Conservation (phyloP, 306 rosid species). For the Carpinus viminea region DNA sequence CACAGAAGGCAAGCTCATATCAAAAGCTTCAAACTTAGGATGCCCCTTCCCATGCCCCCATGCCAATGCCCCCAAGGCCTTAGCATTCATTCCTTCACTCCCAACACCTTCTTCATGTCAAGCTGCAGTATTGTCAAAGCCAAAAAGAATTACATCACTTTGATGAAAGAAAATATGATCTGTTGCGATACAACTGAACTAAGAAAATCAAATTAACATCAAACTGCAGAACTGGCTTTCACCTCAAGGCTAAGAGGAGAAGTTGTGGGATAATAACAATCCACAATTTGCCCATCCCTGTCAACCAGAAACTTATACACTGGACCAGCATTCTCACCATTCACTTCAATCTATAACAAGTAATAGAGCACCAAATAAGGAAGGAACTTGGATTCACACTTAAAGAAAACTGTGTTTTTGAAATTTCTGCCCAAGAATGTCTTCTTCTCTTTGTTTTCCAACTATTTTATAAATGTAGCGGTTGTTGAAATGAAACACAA, state of each 20-base stretch:
- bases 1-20: neutral
- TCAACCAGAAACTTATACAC: constrained; percentile 79
- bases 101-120: constrained; percentile 62
- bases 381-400: neutral
- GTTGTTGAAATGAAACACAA: constrained; percentile 8
- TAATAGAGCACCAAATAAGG: neutral
- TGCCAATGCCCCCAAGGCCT: constrained; percentile 2
- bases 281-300: constrained; percentile 61
- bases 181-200: neutral
- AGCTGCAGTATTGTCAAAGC: constrained; percentile 39
- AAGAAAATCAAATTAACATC: neutral
- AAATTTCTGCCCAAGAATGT: neutral
- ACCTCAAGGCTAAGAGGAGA: constrained; percentile 86
- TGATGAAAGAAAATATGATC: neutral
- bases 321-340: constrained; percentile 66
- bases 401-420: neutral
- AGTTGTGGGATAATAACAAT: constrained; percentile 84
- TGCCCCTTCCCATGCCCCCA: neutral
- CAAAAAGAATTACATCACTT: constrained; percentile 6
- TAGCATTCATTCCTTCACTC: constrained; percentile 30
- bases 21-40: neutral
- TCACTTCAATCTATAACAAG: constrained; percentile 71
- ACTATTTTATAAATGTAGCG: constrained; percentile 4
- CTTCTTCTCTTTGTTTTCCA: neutral
- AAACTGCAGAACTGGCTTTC: constrained; percentile 14